Base-by-base conservation (phyloP, 768 basidiomycete genomes). In the Pleurotus pulmonarius region DNA sequence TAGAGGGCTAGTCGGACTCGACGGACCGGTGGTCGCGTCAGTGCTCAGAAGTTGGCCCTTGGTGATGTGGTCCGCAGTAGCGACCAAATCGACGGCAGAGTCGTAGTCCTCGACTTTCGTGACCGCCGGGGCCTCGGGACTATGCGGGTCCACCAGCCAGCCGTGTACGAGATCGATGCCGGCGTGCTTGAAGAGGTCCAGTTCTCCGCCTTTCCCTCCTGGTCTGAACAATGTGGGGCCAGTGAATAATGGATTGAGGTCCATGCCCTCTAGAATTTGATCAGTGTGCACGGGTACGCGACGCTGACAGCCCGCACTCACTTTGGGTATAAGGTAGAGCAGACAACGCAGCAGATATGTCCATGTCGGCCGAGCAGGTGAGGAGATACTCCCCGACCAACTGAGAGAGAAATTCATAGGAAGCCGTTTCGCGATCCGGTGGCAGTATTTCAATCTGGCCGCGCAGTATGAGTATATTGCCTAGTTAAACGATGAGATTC, bases 401-500 rank as follows among this genome's bases (percentile, higher is more conserved):
- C 60, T 89, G 85, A 4, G 93, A 85, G 20, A 97, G 83, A 57
- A 88, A 85, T 58, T 91, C 88, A 70, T 95, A 97, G 13, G 90
- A 88, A 18, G 92, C 92, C 16, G 80, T 83, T 29, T 70, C 76
- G 24, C 90, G 86, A 48, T 82, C 76, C 18, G 67, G 75, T 0
- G 92, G 90, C 34, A 79, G 76, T 59, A 97, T 86, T 52, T 81
- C 70, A 59, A 96, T 91, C 61, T 89, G 79, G 49, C 86, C 88
- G 16, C 93, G 83, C 2, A 97, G 76, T 59, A 96, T 86, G 29
- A 96, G 80, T 48, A 94, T 90, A 67, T 97, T 97, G 72, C 91
- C 91, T 90, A 37, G n/a, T 1, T 34, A 34, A 34, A 34, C 12
- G 34, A 34, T 49, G 48, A 49, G 38, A 15, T 49, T 49, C n/a